Evolutionary conservation across 306 rosid genomes (phyloP), one percentile per base, ranked within the genome.

Genomic region (Quillaja saponaria): DNA sequence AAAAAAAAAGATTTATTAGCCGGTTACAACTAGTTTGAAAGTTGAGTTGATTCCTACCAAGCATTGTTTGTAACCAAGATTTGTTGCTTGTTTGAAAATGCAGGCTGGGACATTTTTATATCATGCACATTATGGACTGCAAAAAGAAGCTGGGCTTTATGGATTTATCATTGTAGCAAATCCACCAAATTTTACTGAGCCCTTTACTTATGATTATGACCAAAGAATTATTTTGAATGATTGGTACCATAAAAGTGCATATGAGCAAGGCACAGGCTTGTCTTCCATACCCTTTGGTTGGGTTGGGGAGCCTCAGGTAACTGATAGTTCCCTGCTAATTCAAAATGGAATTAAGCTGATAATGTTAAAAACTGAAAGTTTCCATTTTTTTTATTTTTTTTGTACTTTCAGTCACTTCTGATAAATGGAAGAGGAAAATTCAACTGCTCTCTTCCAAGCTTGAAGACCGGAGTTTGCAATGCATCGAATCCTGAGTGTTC

Each of bases 51-150:
- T n/a, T n/a, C n/a, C n/a, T n/a, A n/a, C n/a, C n/a, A n/a, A n/a
- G n/a, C 31, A 17, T 49, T 20, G 5, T 49, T 10, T 8, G 55
- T 20, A 20, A 8, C n/a, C 14, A 11, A 4, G 12, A 3, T 49
- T 6, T 16, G 1, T 34, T 49, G 9, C 15, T 49, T 34, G 34
- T 31, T 6, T 53, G 56, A 50, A 64, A 50, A 3, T 70, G 38
- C 52, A 80, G 85, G 69, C 81, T 44, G 88, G 87, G 40, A 83
- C 81, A 15, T 83, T 73, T 39, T 49, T 83, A 6, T 80, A 83
- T 73, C 88, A 83, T 67, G 83, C 88, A 0, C 85, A 83, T 61
- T 83, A 80, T 52, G 88, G 85, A 3, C 71, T 83, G 85, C 83
- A 80, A 61, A 80, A 76, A 71, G 81, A 74, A 45, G 85, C 72